Evolutionary conservation across 1,139 yeast genomes (phyloP), one percentile per base, ranked within the genome.

Genomic region (Candida pseudoviswanathii): DNA sequence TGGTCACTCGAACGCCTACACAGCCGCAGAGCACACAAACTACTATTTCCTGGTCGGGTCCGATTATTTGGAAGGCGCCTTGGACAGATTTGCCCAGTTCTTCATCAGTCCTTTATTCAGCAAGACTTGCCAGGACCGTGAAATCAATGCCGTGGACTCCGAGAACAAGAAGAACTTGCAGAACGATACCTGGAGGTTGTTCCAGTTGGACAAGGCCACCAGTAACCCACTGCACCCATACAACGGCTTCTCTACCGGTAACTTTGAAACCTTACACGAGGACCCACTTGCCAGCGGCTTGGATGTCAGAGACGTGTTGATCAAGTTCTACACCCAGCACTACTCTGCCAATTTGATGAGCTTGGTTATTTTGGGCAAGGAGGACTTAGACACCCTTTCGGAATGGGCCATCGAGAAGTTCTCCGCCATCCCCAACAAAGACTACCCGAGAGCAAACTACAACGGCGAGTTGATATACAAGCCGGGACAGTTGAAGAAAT

Each of bases 81-180:
- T 94, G 51, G 98, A 94, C 64, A 76, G 97, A 58, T 94, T 94
- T 67, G 82, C 97, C 4, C 98, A 94, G 64, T 94, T 94, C 64
- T 94, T 94, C 71, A 86, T 91, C 41, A 66, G 81, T 26, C 99
- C 99, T 0, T 74, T 94, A 58, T 94, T 94, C 65, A 81, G 85
- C 55, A 80, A 85, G 48, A 78, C 84, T 54, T 86, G 97, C 63
- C 89, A 91, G 60, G 97, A 91, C 61, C 80, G 97, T 50, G 99
- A 94, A 66, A 86, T 94, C 58, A 83, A 85, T 54, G 99, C 98
- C 2, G 98, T 94, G 11, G 97, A 94, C 66, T 88, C 96, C 27
- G 99, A 94, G 67, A 90, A 94, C 70, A 92, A 91, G 66, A 94
- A 94, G 71, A 94, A 94, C 64, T 74, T 94, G 49, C 98, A 94